Percentiles rank a stretch among this genome's conserved stretches.
Conservation (phyloP, 2,329 filamentous ascomycete species). For the Talaromyces sp. region DNA sequence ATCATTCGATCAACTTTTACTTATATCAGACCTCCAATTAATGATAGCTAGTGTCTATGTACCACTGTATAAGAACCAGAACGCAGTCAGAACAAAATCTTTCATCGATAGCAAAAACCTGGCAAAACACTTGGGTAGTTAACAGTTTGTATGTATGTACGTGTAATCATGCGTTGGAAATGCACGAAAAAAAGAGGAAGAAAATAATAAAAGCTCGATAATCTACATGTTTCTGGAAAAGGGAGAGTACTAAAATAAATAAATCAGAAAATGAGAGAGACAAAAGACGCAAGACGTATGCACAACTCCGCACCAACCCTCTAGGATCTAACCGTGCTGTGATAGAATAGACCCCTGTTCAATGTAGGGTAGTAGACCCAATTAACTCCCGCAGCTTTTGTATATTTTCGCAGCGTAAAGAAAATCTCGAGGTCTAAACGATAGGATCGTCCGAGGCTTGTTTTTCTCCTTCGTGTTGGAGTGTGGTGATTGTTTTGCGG, state of each 20-base stretch:
- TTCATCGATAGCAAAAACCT: not conserved
- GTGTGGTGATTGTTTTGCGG: slow-evolving; percentile 48
- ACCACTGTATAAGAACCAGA: not conserved
- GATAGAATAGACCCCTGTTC: not conserved
- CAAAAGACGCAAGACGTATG: not conserved
- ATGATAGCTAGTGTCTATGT: not conserved
- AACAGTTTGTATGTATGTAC: slow-evolving; percentile 10
- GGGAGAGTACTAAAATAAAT: not conserved
- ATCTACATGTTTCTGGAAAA: slow-evolving; percentile 7
- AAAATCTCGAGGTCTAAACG: slow-evolving; percentile 3
- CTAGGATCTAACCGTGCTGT: not conserved
- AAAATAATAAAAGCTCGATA: slow-evolving; percentile 4
- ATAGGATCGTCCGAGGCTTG: slow-evolving; percentile 13
- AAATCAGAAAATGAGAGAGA: not conserved
- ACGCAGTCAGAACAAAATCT: not conserved
- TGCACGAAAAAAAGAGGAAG: slow-evolving; percentile 2
- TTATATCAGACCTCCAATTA: not conserved
- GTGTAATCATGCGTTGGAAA: not conserved
- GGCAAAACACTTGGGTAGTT: not conserved
- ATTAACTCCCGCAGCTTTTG: not conserved
- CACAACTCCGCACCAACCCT: not conserved
- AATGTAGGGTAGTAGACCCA: not conserved
- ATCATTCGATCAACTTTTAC: not conserved
- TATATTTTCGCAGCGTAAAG: not conserved
- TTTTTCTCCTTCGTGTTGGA: slow-evolving; percentile 50